These are phyloP conservation scores for Vitis rotundifolia DNA, from an alignment of 164 flowering plant genomes.

Conservation along the genomic window DNA sequence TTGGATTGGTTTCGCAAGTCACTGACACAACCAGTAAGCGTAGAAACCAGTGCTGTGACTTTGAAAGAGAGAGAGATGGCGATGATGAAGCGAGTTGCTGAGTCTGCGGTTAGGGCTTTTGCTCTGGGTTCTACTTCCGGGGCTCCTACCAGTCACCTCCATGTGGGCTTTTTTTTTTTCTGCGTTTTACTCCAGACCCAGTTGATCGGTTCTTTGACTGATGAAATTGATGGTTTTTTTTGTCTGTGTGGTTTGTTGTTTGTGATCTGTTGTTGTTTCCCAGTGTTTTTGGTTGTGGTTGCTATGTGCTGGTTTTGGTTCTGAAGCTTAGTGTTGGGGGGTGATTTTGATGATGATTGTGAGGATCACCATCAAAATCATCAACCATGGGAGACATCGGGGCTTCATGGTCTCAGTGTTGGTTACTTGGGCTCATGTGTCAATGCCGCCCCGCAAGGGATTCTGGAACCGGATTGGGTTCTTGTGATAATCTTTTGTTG, in stretches of 20 bases:
- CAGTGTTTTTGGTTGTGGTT: not conserved
- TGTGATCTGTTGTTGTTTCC: not conserved
- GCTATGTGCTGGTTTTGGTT: not conserved
- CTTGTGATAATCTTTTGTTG: too few relatives aligned
- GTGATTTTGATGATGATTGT: too few relatives aligned
- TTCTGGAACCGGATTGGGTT: too few relatives aligned
- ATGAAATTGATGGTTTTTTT: not conserved
- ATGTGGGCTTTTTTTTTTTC: constrained; percentile 32
- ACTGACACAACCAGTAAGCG: too few relatives aligned
- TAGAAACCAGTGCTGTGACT: too few relatives aligned
- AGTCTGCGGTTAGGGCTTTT: constrained; percentile 39
- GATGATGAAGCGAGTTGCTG: constrained; percentile 60
- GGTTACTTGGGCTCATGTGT: too few relatives aligned
- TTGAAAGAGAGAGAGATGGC: constrained; percentile 41
- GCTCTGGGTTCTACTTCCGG: constrained; percentile 26
- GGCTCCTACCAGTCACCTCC: constrained; percentile 37
- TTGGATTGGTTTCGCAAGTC: too few relatives aligned
- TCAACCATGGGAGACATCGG: too few relatives aligned
- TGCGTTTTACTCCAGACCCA: not conserved
- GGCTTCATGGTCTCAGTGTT: too few relatives aligned
- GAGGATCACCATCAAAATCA: too few relatives aligned
- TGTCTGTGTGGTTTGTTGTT: not conserved
- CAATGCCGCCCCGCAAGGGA: too few relatives aligned
- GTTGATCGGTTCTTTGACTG: not conserved
- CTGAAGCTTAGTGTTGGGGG: too few relatives aligned